Percentiles rank a stretch among this genome's conserved stretches.
Conservation (phyloP, 2,329 filamentous ascomycete genomes). For the Hymenoscyphus repandus region DNA sequence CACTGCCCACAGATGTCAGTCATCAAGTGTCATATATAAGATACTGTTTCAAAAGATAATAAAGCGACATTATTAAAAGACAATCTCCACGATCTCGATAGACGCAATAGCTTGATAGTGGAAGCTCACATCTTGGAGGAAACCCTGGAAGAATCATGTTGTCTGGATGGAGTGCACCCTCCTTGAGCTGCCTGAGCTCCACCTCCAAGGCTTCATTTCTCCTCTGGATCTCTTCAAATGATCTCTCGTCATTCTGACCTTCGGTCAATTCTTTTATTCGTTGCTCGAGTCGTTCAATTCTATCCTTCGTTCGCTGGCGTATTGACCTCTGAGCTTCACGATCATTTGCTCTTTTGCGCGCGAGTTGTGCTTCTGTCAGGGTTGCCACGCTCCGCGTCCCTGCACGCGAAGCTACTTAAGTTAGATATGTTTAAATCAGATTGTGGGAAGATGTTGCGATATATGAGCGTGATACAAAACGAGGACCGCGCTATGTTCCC, state of each 20-base stretch:
- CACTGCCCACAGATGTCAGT: too few relatives aligned
- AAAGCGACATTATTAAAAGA: too few relatives aligned
- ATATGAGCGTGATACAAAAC: neutral
- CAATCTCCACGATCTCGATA: too few relatives aligned
- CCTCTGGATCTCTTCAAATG: slow-evolving; percentile 46
- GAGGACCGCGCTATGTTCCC: too few relatives aligned
- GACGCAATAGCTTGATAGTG: too few relatives aligned
- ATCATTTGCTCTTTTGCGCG: slow-evolving; percentile 76
- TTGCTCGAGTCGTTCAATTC: slow-evolving; percentile 73
- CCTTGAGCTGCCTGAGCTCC: slow-evolving; percentile 36
- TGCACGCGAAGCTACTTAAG: slow-evolving; percentile 30
- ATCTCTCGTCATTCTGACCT: slow-evolving; percentile 43
- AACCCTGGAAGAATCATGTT: slow-evolving; percentile 9
- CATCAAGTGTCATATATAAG: too few relatives aligned
- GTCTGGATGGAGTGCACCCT: slow-evolving; percentile 16
- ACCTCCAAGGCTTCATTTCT: slow-evolving; percentile 50
- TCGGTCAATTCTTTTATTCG: slow-evolving; percentile 66
- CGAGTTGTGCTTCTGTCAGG: slow-evolving; percentile 79
- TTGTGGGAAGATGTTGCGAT: neutral
- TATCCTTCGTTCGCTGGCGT: slow-evolving; percentile 76
- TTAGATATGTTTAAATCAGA: too few relatives aligned
- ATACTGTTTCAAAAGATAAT: too few relatives aligned
- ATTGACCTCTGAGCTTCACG: slow-evolving; percentile 44
- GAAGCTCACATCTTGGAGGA: slow-evolving; percentile 3
- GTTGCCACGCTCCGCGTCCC: slow-evolving; percentile 76